Evolutionary conservation across 176 grass and related monocot genomes (phyloP).

Genomic region (Eragrostis curvula): DNA sequence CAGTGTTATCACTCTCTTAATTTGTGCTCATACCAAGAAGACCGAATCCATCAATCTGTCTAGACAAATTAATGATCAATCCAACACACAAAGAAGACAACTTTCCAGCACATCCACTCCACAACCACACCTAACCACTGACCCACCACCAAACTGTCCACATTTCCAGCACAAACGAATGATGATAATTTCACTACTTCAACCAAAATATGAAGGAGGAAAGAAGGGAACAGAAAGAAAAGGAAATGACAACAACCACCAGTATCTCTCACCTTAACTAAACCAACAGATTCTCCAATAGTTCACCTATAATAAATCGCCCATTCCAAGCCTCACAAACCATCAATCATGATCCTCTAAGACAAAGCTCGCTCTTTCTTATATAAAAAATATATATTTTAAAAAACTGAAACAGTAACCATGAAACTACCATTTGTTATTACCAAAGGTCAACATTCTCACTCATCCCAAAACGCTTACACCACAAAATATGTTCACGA

Average conservation of each 20-base stretch:
- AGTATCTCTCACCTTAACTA: slow-evolving; percentile 39
- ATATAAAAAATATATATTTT: background rate
- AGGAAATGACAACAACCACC: slow-evolving; percentile 50
- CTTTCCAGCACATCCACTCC: slow-evolving; percentile 52
- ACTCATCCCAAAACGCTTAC: background rate
- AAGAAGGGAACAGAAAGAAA: slow-evolving; percentile 37
- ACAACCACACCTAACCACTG: slow-evolving; percentile 45
- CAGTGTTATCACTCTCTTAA: slow-evolving; percentile 4
- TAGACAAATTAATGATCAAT: slow-evolving; percentile 34
- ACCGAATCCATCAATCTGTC: slow-evolving; percentile 1
- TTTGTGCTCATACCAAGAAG: slow-evolving; percentile 2
- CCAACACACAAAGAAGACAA: slow-evolving; percentile 37
- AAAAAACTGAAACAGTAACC: background rate
- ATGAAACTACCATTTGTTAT: background rate
- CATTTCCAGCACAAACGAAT: slow-evolving; percentile 36
- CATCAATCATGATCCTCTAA: slow-evolving; percentile 3
- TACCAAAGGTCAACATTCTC: background rate
- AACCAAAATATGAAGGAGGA: slow-evolving; percentile 32
- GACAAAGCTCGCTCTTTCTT: background rate
- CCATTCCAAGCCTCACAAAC: slow-evolving; percentile 10
- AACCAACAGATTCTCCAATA: slow-evolving; percentile 38
- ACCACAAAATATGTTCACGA: background rate
- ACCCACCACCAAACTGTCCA: slow-evolving; percentile 50
- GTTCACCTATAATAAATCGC: slow-evolving; percentile 40
- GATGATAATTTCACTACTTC: slow-evolving; percentile 40